Evolutionary conservation across 2,329 filamentous ascomycete genomes (phyloP).

Genomic region (Colletotrichum destructivum): DNA sequence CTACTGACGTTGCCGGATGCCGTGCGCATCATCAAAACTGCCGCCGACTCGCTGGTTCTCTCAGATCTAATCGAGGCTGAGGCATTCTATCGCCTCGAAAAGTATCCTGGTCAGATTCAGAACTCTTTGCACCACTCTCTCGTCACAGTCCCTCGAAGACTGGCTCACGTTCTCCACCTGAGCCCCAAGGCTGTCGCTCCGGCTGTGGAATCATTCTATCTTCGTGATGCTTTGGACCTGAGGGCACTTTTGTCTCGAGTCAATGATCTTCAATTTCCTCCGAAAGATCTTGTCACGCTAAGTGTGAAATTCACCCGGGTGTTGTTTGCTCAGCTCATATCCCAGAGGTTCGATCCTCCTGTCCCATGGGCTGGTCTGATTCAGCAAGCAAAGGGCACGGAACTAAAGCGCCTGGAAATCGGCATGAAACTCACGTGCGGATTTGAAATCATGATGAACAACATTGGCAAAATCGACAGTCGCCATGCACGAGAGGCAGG

Average conservation of each 20-base stretch:
- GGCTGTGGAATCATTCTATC: slow-evolving; percentile 92
- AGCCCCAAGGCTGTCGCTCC: slow-evolving; percentile 84
- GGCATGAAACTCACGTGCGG: slow-evolving; percentile 94
- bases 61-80: slow-evolving; percentile 86
- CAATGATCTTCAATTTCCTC: slow-evolving; percentile 75
- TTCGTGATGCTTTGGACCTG: slow-evolving; percentile 85
- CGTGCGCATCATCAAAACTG: slow-evolving; percentile 70
- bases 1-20: slow-evolving; percentile 76
- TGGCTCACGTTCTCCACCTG: slow-evolving; percentile 84
- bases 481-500: slow-evolving; percentile 81
- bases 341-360: slow-evolving; percentile 83
- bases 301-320: slow-evolving; percentile 90
- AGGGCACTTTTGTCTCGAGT: slow-evolving; percentile 75
- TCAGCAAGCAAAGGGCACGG: slow-evolving; percentile 46
- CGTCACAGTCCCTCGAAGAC: slow-evolving; percentile 82
- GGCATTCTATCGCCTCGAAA: slow-evolving; percentile 89
- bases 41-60: slow-evolving; percentile 74
- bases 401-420: slow-evolving; percentile 68
- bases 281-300: slow-evolving; percentile 83
- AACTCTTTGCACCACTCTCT: slow-evolving; percentile 83
- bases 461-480: slow-evolving; percentile 78
- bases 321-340: slow-evolving; percentile 90
- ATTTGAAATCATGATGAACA: slow-evolving; percentile 87
- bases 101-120: slow-evolving; percentile 84
- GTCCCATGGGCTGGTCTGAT: slow-evolving; percentile 61